These are phyloP conservation scores for Xerocomus subilludens DNA, from an alignment of 1,284 basidiomycete genomes.

Conservation along the genomic window DNA sequence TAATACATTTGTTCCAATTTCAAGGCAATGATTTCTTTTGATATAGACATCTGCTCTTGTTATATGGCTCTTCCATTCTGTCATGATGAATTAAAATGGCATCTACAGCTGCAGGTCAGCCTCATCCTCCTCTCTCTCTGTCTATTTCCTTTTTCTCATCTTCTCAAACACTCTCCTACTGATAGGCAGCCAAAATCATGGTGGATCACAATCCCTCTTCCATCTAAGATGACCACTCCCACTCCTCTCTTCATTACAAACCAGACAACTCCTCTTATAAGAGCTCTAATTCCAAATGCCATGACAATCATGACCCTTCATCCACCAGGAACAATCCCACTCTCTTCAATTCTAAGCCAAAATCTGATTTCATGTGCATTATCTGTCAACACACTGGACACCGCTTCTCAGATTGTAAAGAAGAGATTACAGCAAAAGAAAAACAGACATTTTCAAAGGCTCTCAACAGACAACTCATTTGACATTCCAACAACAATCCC, in stretches of 20 bases:
- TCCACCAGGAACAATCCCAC: background rate
- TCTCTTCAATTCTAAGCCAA: too few species aligned
- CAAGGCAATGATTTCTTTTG: background rate
- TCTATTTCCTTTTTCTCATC: too few species aligned
- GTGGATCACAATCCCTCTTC: background rate
- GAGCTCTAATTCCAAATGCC: background rate
- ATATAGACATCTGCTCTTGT: background rate
- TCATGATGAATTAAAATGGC: background rate
- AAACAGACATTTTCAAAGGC: background rate
- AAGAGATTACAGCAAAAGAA: slow-evolving; percentile 1
- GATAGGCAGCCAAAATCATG: background rate
- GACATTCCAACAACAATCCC: background rate
- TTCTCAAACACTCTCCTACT: too few species aligned
- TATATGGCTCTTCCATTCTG: background rate
- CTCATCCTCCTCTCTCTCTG: too few species aligned
- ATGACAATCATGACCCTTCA: background rate
- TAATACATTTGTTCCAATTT: background rate
- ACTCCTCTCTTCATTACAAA: background rate
- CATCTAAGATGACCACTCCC: background rate
- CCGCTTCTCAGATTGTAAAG: background rate
- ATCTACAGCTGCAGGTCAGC: background rate
- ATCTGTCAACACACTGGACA: too few species aligned
- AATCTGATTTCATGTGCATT: too few species aligned
- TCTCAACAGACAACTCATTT: background rate
- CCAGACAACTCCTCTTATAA: background rate